These are phyloP conservation scores for Diaporthe nobilis DNA, from an alignment of 2,329 filamentous ascomycete genomes.

Conservation along the genomic window DNA sequence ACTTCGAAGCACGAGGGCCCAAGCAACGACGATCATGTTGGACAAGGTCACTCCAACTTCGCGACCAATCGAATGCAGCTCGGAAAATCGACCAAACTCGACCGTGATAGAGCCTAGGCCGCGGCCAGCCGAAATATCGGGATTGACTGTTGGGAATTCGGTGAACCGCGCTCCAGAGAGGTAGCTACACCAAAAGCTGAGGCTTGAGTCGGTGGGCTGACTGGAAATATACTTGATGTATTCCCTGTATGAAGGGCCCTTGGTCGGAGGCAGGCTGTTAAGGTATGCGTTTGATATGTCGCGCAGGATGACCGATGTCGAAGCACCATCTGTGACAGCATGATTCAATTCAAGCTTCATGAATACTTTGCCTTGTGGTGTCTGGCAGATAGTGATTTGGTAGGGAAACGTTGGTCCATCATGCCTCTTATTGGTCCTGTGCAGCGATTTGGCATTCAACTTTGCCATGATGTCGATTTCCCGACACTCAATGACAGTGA, in stretches of 20 bases:
- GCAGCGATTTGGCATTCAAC: background rate
- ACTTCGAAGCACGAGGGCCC: slow-evolving; percentile 45
- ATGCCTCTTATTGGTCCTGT: background rate
- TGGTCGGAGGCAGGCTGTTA: background rate
- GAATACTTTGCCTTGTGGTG: slow-evolving; percentile 38
- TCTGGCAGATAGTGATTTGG: slow-evolving; percentile 40
- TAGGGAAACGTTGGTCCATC: background rate
- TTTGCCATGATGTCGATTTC: slow-evolving; percentile 19
- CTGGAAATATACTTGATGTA: slow-evolving; percentile 13
- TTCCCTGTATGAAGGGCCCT: background rate
- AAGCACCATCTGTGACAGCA: slow-evolving; percentile 46
- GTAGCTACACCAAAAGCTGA: slow-evolving; percentile 42
- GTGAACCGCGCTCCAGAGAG: slow-evolving; percentile 31
- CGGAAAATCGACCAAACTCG: background rate
- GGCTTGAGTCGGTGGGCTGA: background rate
- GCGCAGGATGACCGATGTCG: slow-evolving; percentile 44
- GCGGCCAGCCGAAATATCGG: background rate
- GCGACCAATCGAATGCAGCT: slow-evolving; percentile 29
- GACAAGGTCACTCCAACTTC: slow-evolving; percentile 44
- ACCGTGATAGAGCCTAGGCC: slow-evolving; percentile 2
- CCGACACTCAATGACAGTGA: slow-evolving; percentile 43
- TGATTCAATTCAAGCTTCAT: slow-evolving; percentile 46
- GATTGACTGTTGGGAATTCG: background rate
- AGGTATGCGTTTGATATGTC: slow-evolving; percentile 38
- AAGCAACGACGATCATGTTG: slow-evolving; percentile 47